Evolutionary conservation across 108 stramenopile species (phyloP).

Genomic region (Pseudonitzschia delicatissima): DNA sequence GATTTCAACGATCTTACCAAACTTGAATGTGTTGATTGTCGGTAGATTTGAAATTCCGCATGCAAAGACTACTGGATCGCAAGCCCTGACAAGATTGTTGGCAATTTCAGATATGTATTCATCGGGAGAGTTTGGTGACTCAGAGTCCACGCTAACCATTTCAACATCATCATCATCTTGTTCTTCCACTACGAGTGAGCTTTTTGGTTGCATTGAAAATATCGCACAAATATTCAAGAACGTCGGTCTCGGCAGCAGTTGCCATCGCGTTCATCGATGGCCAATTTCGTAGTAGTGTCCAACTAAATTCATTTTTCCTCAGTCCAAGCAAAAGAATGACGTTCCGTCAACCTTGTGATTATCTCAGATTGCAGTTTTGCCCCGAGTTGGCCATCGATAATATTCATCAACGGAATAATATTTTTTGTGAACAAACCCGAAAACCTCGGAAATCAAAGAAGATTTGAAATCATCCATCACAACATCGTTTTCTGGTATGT

Average conservation of each 20-base stretch:
- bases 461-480: no score
- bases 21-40: background rate
- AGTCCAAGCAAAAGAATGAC: no score
- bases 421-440: no score
- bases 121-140: background rate
- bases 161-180: background rate
- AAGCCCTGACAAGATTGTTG: conserved; percentile 12
- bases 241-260: background rate
- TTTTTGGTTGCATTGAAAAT: conserved; percentile 3
- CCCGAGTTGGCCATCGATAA: no score
- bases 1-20: conserved; percentile 7
- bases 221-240: background rate
- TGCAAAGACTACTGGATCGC: background rate
- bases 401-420: no score
- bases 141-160: background rate
- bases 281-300: background rate
- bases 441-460: no score
- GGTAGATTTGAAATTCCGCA: conserved; percentile 9
- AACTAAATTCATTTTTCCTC: background rate
- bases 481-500: no score
- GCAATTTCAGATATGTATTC: conserved; percentile 18
- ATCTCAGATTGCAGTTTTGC: no score
- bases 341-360: no score
- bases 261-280: conserved; percentile 2
- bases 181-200: background rate